Conservation (phyloP, 331 rosid genomes). For the Rosa hybrid region DNA sequence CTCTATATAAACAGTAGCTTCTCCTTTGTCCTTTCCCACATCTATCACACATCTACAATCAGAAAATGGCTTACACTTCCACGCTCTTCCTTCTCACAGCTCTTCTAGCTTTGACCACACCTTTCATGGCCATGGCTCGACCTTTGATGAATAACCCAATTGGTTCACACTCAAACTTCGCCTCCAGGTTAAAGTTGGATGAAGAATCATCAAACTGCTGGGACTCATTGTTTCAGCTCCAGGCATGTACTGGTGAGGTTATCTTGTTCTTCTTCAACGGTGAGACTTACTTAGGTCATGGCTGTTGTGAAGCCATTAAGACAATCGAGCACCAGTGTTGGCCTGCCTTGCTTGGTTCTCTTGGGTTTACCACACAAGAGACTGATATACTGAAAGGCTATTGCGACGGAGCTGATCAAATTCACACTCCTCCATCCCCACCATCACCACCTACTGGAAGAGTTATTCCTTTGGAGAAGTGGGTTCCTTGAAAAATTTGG, state of each 20-base stretch:
- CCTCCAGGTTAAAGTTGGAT: slow-evolving; percentile 42
- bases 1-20: not conserved
- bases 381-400: slow-evolving; percentile 48
- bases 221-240: slow-evolving; percentile 57
- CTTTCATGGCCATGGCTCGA: slow-evolving; percentile 13
- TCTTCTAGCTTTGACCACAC: slow-evolving; percentile 8
- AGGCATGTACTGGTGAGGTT: slow-evolving; percentile 63
- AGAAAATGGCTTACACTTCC: not conserved
- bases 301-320: slow-evolving; percentile 53
- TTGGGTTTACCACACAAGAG: slow-evolving; percentile 66
- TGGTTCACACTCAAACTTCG: slow-evolving; percentile 10
- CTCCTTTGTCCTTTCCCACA: not conserved
- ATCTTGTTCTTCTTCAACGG: slow-evolving; percentile 62
- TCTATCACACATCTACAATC: not conserved
- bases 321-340: slow-evolving; percentile 61
- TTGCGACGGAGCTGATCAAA: slow-evolving; percentile 38
- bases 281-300: slow-evolving; percentile 48
- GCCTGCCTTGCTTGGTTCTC: slow-evolving; percentile 52
- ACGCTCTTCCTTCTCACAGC: slow-evolving; percentile 8
- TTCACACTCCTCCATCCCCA: slow-evolving; percentile 23
- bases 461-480: slow-evolving; percentile 5
- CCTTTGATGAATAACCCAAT: not conserved
- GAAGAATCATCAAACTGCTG: slow-evolving; percentile 48
- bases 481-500: not conserved
- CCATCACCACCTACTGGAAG: not conserved